Evolutionary conservation across 73 alveolate species (phyloP), one percentile per base, ranked within the genome.

Genomic region (Tetrahymena thermophila): DNA sequence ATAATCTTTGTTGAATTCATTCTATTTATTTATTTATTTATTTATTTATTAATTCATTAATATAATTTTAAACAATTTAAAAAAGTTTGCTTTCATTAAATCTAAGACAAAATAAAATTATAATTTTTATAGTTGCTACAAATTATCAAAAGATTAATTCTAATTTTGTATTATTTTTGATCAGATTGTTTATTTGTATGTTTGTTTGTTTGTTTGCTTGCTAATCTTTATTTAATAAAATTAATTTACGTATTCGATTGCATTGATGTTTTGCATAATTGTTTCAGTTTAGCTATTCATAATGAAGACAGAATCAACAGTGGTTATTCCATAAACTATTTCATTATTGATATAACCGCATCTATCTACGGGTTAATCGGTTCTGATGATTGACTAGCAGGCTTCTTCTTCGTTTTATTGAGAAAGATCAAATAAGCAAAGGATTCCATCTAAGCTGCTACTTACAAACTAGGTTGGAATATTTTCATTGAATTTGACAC

Each of bases 341-440:
- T 95, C 34, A 25, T 85, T 85, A 2, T 85, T 58, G 56, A 85
- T 94, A 35, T 95, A 95, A 14, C 97, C 97, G 35, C 97, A 95
- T 13, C 95, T 71, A 55, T 95, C 94, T 4, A 95, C 85, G 28
- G 97, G 97, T 35, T 95, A 89, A 44, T 95, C 95, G 35, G 94
- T 85, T 95, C 97, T 95, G 56, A 95, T 89, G 93, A 95, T 95
- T 89, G 94, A 84, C 43, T 85, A 50, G 40, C 93, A 95, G 10
- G 97, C 93, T 56, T 95, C 97, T 56, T 95, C 97, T 42, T 95
- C 97, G 83, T 85, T 93, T 34, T 43, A 37, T 89, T 95, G 10
- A 10, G 97, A 43, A 35, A 95, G 94, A 89, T 95, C 97, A 35
- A 85, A 95, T 31, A 37, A 34, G 21, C 93, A 94, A 85, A 95